Evolutionary conservation across 768 basidiomycete genomes (phyloP).

Genomic region (Kwoniella mangroviensis): DNA sequence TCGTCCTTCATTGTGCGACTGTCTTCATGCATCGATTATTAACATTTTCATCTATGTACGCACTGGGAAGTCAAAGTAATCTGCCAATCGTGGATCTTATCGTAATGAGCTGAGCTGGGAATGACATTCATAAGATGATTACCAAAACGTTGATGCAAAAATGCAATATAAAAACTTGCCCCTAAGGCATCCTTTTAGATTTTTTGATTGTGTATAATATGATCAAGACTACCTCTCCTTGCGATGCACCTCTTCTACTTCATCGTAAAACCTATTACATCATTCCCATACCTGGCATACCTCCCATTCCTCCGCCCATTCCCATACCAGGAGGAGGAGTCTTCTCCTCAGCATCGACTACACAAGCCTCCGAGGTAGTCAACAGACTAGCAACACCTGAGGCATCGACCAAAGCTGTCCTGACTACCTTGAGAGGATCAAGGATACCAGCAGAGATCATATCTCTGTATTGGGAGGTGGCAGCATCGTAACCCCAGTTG

Average conservation of each 20-base stretch:
- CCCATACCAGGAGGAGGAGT: slow-evolving; percentile 66
- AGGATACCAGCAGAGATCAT: slow-evolving; percentile 95
- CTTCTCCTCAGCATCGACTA: slow-evolving; percentile 85
- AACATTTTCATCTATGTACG: no score
- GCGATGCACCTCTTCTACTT: neutral
- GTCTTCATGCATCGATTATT: no score
- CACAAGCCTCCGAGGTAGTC: slow-evolving; percentile 88
- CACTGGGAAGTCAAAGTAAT: no score
- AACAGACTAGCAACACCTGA: slow-evolving; percentile 88
- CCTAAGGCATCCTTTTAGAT: neutral
- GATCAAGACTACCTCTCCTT: neutral
- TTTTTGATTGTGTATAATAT: neutral
- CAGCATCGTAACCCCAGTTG: slow-evolving; percentile 89
- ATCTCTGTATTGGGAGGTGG: slow-evolving; percentile 88
- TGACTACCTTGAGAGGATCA: slow-evolving; percentile 93
- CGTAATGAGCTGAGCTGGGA: neutral
- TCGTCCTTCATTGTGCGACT: no score
- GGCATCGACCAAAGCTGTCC: slow-evolving; percentile 90
- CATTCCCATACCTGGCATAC: slow-evolving; percentile 60
- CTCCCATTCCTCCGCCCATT: slow-evolving; percentile 63
- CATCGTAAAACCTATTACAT: slow-evolving; percentile 3
- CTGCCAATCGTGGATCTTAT: no score
- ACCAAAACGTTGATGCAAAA: neutral
- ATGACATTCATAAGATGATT: neutral
- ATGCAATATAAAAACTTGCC: neutral